phyloP scores from a whole-genome alignment of 139 green algal genomes.

The Chlorella sorokiniana region DNA sequence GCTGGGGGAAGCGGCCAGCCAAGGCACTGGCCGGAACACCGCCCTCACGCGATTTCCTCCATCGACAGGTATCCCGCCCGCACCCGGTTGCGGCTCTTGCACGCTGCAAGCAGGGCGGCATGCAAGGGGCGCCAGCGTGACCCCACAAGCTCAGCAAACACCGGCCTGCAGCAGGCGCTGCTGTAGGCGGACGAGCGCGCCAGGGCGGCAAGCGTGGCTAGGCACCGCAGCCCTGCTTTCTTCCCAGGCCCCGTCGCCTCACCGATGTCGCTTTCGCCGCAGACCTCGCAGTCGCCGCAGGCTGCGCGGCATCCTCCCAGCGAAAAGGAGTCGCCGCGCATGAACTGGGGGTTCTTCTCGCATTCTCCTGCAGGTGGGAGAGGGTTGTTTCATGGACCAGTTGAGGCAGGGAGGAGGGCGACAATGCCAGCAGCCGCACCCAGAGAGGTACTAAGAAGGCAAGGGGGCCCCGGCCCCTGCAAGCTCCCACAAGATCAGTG shows the following conservation, averaged over 20 bases:
- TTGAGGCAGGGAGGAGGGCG: background rate
- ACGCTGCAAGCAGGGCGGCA: background rate
- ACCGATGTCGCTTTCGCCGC: slow-evolving; percentile 3
- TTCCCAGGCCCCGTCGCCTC: background rate
- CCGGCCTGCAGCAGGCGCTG: too few species aligned
- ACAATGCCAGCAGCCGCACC: background rate
- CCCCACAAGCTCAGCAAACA: too few species aligned
- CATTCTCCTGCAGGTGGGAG: slow-evolving; percentile 37
- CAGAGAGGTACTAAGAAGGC: too few species aligned
- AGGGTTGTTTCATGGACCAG: background rate
- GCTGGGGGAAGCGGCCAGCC: too few species aligned
- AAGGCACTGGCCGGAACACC: background rate
- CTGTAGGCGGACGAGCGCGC: too few species aligned
- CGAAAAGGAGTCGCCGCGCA: slow-evolving; percentile 22
- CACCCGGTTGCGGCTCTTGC: slow-evolving; percentile 42
- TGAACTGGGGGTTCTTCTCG: slow-evolving; percentile 40
- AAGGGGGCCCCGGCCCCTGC: too few species aligned
- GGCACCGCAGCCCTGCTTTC: too few species aligned
- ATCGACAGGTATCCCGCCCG: slow-evolving; percentile 36
- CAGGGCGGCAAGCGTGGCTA: too few species aligned
- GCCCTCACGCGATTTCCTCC: slow-evolving; percentile 16
- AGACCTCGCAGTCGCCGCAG: slow-evolving; percentile 29
- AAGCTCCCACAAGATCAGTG: too few species aligned
- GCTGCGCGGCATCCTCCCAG: slow-evolving; percentile 32
- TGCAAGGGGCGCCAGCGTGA: too few species aligned